A percentile compares a stretch with the other conserved stretches of the same genome.
Conservation (phyloP, 345 rosid species). For the Citropsis articulata region DNA sequence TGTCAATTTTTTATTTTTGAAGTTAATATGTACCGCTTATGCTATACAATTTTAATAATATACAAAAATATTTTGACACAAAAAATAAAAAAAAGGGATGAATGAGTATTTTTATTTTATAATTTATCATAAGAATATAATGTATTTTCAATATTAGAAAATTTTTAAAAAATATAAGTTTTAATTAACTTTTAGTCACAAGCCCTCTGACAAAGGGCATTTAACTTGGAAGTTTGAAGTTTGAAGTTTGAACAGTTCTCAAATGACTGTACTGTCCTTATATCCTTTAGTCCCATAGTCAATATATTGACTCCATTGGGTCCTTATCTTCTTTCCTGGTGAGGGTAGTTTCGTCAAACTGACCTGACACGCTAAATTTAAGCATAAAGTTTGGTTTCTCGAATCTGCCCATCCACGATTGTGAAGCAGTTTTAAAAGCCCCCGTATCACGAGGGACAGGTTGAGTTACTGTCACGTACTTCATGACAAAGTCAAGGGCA, state of each 20-base stretch:
- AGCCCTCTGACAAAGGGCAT: neutral
- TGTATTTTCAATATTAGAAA: too few relatives aligned
- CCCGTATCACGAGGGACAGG: neutral
- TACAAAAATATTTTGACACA: too few relatives aligned
- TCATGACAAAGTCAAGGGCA: neutral
- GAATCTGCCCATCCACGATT: slow-evolving; percentile 15
- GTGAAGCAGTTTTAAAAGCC: neutral
- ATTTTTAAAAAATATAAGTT: too few relatives aligned
- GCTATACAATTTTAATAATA: too few relatives aligned
- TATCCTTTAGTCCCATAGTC: neutral
- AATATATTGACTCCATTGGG: neutral
- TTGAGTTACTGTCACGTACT: neutral
- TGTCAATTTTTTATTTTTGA: rapidly evolving
- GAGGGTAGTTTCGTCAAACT: neutral
- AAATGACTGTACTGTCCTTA: slow-evolving; percentile 1
- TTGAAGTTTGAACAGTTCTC: neutral
- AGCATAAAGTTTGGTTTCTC: neutral
- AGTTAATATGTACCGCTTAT: rapidly evolving
- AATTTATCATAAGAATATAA: too few relatives aligned
- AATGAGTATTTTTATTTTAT: too few relatives aligned
- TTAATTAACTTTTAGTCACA: too few relatives aligned
- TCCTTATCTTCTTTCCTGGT: neutral
- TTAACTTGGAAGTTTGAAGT: neutral
- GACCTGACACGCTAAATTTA: neutral
- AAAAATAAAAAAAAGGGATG: too few relatives aligned